A percentile compares a stretch with the other conserved stretches of the same genome.
These are phyloP conservation scores for Oehlia diaphana DNA, from an alignment of 192 early-diverging fungal species.

Conservation along the genomic window DNA sequence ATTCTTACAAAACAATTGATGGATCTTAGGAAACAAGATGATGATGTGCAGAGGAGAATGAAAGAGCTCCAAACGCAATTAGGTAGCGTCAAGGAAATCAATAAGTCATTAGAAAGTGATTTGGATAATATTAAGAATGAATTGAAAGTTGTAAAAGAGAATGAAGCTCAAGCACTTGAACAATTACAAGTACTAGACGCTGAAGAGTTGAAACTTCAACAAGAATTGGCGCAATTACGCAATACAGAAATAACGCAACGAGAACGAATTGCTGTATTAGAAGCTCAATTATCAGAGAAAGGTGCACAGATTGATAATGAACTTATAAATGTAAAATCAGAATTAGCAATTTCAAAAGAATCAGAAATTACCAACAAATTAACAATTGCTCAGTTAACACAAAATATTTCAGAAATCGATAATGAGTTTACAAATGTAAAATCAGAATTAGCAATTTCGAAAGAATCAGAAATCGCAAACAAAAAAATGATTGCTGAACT, in stretches of 20 bases:
- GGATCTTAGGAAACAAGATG: neutral
- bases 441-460: neutral
- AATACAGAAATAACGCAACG: neutral
- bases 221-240: neutral
- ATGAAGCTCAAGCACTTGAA: neutral
- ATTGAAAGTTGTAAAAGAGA: neutral
- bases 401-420: neutral
- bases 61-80: neutral
- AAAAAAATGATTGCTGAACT: slow-evolving; percentile 3
- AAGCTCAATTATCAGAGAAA: neutral
- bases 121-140: neutral
- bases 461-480: neutral
- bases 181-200: neutral
- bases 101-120: neutral
- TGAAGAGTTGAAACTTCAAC: neutral
- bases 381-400: neutral
- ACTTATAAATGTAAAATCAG: slow-evolving; percentile 2
- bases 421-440: neutral
- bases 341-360: slow-evolving; percentile 1
- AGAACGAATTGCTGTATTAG: slow-evolving; percentile 3
- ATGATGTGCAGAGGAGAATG: neutral
- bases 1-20: neutral
- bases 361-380: neutral
- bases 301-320: neutral
- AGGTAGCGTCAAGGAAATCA: neutral